phyloP scores from a whole-genome alignment of 2,329 filamentous ascomycete species.

The Didymellaceae sp. region DNA sequence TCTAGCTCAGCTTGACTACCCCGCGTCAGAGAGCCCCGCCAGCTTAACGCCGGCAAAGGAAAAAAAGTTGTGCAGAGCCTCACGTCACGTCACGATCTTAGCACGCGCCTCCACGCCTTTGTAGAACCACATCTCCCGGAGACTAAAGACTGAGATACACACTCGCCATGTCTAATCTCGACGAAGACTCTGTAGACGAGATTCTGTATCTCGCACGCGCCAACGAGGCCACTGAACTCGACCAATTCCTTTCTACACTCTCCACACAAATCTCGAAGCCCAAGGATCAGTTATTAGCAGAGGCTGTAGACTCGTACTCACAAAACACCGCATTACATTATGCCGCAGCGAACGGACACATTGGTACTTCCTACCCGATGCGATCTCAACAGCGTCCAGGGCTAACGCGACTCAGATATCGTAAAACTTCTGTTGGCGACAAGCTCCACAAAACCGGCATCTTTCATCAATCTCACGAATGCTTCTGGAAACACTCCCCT shows the following conservation, averaged over 20 bases:
- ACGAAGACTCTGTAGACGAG: constrained; percentile 85
- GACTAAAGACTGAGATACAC: neutral
- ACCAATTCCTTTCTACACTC: constrained; percentile 64
- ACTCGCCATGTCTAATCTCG: constrained; percentile 33
- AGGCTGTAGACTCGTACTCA: constrained; percentile 75
- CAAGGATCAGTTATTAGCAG: constrained; percentile 68
- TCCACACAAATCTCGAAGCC: constrained; percentile 66
- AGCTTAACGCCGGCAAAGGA: neutral
- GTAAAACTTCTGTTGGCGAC: constrained; percentile 50
- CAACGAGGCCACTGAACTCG: constrained; percentile 76
- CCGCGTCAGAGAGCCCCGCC: constrained; percentile 13
- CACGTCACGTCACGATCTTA: constrained; percentile 14
- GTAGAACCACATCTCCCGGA: neutral
- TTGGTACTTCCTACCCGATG: constrained; percentile 59
- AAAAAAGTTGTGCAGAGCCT: constrained; percentile 19
- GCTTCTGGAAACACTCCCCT: constrained; percentile 86
- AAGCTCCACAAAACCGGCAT: constrained; percentile 22
- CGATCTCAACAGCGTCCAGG: neutral
- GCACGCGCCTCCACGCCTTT: constrained; percentile 2
- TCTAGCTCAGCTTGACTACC: constrained; percentile 3
- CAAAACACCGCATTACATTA: constrained; percentile 87
- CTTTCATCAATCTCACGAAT: constrained; percentile 73
- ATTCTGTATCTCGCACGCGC: constrained; percentile 84
- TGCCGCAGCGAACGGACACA: constrained; percentile 87
- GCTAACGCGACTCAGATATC: constrained; percentile 39